These are phyloP conservation scores for Bidens hawaiensis DNA, from an alignment of 140 eudicot species.

Conservation along the genomic window DNA sequence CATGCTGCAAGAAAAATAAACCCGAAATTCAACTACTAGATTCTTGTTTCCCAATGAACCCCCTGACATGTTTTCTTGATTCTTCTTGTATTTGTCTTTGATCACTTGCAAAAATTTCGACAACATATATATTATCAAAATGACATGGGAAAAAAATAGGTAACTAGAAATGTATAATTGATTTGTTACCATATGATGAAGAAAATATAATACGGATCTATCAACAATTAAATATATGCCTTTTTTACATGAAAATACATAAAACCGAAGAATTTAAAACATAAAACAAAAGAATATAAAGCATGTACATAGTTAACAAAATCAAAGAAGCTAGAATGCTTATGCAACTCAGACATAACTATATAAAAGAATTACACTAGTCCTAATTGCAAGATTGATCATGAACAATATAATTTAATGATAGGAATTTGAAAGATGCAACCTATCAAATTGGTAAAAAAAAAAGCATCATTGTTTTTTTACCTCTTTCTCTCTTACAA, in stretches of 20 bases:
- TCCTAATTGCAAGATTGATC: not conserved
- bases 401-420: not conserved
- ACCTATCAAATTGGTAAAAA: not conserved
- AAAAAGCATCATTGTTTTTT: too few relatives aligned
- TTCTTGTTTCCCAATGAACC: slow-evolving; percentile 22
- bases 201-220: not conserved
- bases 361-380: not conserved
- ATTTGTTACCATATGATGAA: not conserved
- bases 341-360: not conserved
- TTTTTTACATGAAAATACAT: not conserved
- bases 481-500: not conserved
- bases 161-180: not conserved
- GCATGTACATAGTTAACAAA: not conserved
- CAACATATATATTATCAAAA: not conserved
- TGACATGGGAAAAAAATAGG: not conserved
- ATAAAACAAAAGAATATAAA: too few relatives aligned
- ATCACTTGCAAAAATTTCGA: slow-evolving; percentile 1
- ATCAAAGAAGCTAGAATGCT: not conserved
- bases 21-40: slow-evolving; percentile 49
- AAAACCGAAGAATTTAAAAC: not conserved
- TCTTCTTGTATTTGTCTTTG: not conserved
- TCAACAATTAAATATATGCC: not conserved
- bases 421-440: not conserved
- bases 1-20: slow-evolving; percentile 58
- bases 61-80: slow-evolving; percentile 5